Percentiles rank a stretch among this genome's conserved stretches.
Conservation (phyloP, 2,329 filamentous ascomycete genomes). For the Apiospora malaysiana region DNA sequence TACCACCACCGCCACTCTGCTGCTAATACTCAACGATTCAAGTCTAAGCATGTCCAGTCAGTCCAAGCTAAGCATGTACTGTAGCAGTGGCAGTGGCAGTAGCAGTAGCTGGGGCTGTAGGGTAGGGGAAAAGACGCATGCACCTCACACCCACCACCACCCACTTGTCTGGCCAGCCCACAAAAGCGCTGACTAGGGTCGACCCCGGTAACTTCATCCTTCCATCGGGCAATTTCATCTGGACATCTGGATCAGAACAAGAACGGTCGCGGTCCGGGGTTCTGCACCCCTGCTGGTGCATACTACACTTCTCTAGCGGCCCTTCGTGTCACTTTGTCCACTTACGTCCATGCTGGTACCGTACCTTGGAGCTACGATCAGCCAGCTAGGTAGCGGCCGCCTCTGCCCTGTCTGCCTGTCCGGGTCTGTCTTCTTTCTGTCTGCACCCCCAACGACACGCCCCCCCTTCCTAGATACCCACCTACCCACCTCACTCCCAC, state of each 20-base stretch:
- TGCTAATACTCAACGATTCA: slow-evolving; percentile 1
- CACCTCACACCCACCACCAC: slow-evolving; percentile 13
- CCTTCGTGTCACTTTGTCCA: slow-evolving; percentile 26
- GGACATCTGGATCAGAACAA: slow-evolving; percentile 38
- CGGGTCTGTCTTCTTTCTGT: slow-evolving; percentile 11
- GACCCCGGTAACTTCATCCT: slow-evolving; percentile 39
- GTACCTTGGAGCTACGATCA: slow-evolving; percentile 2
- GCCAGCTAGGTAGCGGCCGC: slow-evolving; percentile 13
- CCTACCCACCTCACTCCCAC: not conserved
- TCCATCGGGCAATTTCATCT: slow-evolving; percentile 53
- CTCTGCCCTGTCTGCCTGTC: not conserved
- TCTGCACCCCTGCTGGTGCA: slow-evolving; percentile 34
- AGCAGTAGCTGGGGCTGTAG: not conserved
- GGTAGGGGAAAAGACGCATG: slow-evolving; percentile 16
- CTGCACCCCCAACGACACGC: not conserved
- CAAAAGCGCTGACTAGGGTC: slow-evolving; percentile 36
- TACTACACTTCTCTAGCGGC: slow-evolving; percentile 24
- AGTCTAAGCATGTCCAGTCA: slow-evolving; percentile 6
- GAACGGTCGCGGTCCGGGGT: slow-evolving; percentile 43
- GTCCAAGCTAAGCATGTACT: not conserved
- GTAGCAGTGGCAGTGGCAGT: too few relatives aligned
- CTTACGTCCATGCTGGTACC: slow-evolving; percentile 8
- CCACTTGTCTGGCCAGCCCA: slow-evolving; percentile 1
- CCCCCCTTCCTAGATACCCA: too few relatives aligned
- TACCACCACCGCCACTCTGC: not conserved